These are phyloP conservation scores for Ceriops decandra DNA, from an alignment of 345 rosid genomes.

Conservation along the genomic window DNA sequence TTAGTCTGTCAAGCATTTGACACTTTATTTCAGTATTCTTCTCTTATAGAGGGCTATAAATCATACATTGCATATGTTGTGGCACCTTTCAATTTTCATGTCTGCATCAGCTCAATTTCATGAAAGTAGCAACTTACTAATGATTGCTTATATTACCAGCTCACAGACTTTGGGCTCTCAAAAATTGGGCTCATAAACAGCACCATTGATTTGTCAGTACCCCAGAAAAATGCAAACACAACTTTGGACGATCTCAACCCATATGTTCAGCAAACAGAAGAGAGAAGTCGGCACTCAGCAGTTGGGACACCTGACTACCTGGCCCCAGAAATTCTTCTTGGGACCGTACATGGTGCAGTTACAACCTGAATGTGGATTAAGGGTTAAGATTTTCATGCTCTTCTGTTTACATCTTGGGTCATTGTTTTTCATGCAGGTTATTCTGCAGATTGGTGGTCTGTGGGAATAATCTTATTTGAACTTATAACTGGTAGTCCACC, in stretches of 20 bases:
- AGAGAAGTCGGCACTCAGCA: slow-evolving; percentile 50
- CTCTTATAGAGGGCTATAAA: no score
- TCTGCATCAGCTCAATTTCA: slow-evolving; percentile 15
- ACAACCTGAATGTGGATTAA: slow-evolving; percentile 18
- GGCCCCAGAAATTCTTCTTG: slow-evolving; percentile 93
- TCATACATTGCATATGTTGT: not conserved
- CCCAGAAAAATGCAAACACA: slow-evolving; percentile 37
- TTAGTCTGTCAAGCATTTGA: no score
- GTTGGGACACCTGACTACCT: slow-evolving; percentile 90
- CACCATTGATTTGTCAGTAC: slow-evolving; percentile 65
- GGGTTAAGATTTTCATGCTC: slow-evolving; percentile 10
- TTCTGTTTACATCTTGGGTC: slow-evolving; percentile 25
- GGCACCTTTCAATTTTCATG: not conserved
- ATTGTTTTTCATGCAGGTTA: slow-evolving; percentile 46
- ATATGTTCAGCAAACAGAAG: slow-evolving; percentile 41
- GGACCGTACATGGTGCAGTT: slow-evolving; percentile 66
- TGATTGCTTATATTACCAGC: slow-evolving; percentile 49
- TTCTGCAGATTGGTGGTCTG: slow-evolving; percentile 90
- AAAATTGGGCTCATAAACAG: slow-evolving; percentile 81
- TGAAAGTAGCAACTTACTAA: slow-evolving; percentile 20
- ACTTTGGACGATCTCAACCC: slow-evolving; percentile 34
- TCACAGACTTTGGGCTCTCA: slow-evolving; percentile 83
- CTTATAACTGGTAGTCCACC: slow-evolving; percentile 81
- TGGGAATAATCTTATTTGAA: slow-evolving; percentile 79
- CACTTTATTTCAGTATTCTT: no score